These are phyloP conservation scores for Amanita rubescens DNA, from an alignment of 768 basidiomycete species.

Conservation along the genomic window DNA sequence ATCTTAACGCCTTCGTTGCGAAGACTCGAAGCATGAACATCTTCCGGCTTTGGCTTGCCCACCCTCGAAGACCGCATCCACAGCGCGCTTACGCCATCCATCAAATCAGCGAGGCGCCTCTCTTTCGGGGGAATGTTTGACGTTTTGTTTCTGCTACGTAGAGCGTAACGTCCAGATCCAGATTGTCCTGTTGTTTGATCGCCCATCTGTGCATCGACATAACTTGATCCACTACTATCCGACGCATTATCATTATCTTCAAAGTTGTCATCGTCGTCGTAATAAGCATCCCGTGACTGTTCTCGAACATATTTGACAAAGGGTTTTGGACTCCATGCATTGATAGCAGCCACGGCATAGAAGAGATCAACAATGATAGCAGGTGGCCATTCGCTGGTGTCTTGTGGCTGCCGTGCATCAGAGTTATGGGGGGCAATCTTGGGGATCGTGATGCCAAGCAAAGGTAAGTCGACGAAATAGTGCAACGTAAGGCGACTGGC, in stretches of 20 bases:
- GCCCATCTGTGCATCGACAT: slow-evolving; percentile 3
- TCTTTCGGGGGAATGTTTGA: neutral
- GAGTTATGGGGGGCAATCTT: slow-evolving; percentile 1
- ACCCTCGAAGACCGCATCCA: slow-evolving; percentile 2
- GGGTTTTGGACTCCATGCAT: slow-evolving; percentile 2
- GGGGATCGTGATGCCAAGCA: neutral
- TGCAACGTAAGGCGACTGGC: neutral
- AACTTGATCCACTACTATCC: neutral
- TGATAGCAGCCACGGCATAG: slow-evolving; percentile 5
- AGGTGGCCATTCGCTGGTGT: slow-evolving; percentile 6
- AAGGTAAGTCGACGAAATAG: neutral
- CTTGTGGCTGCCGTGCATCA: slow-evolving; percentile 6
- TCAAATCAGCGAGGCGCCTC: slow-evolving; percentile 2
- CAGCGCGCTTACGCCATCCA: slow-evolving; percentile 5
- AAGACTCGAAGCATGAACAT: neutral
- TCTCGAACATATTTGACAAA: neutral
- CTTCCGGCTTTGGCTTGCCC: neutral
- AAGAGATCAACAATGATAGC: slow-evolving; percentile 4
- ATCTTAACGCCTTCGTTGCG: neutral
- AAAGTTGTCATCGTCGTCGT: neutral
- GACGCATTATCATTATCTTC: no score
- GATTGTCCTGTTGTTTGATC: no score
- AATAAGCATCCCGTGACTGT: slow-evolving; percentile 3
- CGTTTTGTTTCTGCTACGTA: neutral
- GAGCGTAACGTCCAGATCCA: neutral